Percentiles rank a stretch among this genome's conserved stretches.
Evolutionary conservation across 306 rosid genomes (phyloP).

Genomic region (Quillaja saponaria): DNA sequence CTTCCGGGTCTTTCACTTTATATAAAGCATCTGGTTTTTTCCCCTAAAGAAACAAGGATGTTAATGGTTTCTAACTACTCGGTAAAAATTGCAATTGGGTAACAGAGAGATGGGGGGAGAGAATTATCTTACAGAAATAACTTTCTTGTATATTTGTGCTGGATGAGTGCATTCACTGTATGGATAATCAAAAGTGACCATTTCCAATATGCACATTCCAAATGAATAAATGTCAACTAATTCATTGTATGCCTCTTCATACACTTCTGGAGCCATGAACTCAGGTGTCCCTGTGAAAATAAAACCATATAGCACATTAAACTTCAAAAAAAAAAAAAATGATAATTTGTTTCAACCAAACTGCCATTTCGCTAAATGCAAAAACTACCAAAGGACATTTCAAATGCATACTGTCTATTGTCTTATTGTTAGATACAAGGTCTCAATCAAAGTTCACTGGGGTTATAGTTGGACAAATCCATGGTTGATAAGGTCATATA

Average conservation of each 20-base stretch:
- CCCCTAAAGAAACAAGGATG: slow-evolving; percentile 56
- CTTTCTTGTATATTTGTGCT: slow-evolving; percentile 96
- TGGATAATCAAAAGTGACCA: slow-evolving; percentile 95
- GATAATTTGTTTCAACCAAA: slow-evolving; percentile 23
- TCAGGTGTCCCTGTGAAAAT: slow-evolving; percentile 79
- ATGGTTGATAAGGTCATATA: slow-evolving; percentile 1
- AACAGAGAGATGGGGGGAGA: slow-evolving; percentile 18
- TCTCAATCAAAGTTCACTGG: slow-evolving; percentile 15
- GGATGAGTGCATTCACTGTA: slow-evolving; percentile 95
- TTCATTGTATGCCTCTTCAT: slow-evolving; percentile 88
- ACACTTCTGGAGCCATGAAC: slow-evolving; percentile 98
- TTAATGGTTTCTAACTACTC: slow-evolving; percentile 27
- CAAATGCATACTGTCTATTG: background rate
- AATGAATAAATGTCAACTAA: slow-evolving; percentile 93
- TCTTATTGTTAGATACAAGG: slow-evolving; percentile 18
- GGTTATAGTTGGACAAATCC: slow-evolving; percentile 9
- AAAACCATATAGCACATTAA: slow-evolving; percentile 22
- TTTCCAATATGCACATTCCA: slow-evolving; percentile 95
- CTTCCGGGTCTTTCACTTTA: slow-evolving; percentile 83
- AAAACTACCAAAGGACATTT: background rate
- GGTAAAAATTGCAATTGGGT: slow-evolving; percentile 15
- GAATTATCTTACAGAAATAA: slow-evolving; percentile 73
- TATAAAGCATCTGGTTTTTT: slow-evolving; percentile 85
- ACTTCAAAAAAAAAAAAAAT: slow-evolving; percentile 16
- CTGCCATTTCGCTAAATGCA: slow-evolving; percentile 13